A percentile compares a stretch with the other conserved stretches of the same genome.
These are phyloP conservation scores for Artomyces pyxidatus DNA, from an alignment of 768 basidiomycete genomes.

Conservation along the genomic window DNA sequence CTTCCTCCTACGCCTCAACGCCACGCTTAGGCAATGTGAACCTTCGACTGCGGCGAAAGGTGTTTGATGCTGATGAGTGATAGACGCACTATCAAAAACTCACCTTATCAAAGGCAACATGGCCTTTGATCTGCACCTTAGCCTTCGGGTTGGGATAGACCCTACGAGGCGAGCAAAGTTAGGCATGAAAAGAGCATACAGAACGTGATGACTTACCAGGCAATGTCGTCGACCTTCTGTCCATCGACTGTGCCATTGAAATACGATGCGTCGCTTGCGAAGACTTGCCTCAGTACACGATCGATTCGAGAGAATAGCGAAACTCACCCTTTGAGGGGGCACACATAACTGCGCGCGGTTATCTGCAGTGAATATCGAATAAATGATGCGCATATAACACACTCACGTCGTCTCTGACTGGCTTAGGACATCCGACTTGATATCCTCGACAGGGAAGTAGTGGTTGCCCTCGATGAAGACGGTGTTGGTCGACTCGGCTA, in stretches of 20 bases:
- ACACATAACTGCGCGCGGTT: constrained; percentile 3
- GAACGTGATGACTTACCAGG: constrained; percentile 41
- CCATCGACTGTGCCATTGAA: constrained; percentile 49
- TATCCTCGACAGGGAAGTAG: constrained; percentile 58
- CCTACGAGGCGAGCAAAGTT: too few species aligned
- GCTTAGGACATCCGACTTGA: constrained; percentile 38
- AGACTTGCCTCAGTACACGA: background rate
- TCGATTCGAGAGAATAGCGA: background rate
- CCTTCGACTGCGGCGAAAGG: background rate
- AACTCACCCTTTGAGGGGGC: constrained; percentile 4
- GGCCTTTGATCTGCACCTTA: constrained; percentile 54
- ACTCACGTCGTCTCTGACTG: constrained; percentile 45
- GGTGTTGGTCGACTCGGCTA: constrained; percentile 53
- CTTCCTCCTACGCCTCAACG: background rate
- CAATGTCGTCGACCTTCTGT: constrained; percentile 45
- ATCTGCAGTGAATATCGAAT: background rate
- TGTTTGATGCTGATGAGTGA: background rate
- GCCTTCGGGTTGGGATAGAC: constrained; percentile 55
- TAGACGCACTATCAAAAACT: constrained; percentile 4
- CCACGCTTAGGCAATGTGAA: background rate
- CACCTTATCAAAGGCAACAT: constrained; percentile 78
- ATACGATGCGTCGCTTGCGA: constrained; percentile 53
- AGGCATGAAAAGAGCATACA: background rate
- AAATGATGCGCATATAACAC: background rate
- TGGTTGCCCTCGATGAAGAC: constrained; percentile 59